Percentiles rank a stretch among this genome's conserved stretches.
phyloP scores from a whole-genome alignment of 139 green algal genomes.

The Micractinium conductrix region DNA sequence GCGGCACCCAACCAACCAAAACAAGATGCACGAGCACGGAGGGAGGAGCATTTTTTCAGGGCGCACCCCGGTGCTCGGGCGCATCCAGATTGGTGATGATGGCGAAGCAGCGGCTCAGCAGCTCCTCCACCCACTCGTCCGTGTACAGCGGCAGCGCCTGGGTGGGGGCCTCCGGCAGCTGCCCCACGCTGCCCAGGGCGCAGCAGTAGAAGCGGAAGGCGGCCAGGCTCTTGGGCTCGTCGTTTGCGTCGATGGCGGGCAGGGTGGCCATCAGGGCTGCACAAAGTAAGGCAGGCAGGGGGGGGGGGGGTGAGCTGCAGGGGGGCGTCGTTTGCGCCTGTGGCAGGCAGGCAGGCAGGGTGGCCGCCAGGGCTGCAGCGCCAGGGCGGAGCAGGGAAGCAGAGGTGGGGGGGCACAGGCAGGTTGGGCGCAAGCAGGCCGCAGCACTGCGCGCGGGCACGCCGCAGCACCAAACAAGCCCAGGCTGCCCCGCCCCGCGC shows the following conservation, averaged over 20 bases:
- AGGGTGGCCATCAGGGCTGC: constrained; percentile 84
- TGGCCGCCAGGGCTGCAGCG: not conserved
- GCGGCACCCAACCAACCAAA: too few relatives aligned
- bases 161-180: constrained; percentile 46
- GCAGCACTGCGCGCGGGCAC: not conserved
- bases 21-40: too few relatives aligned
- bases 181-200: constrained; percentile 57
- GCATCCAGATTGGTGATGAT: constrained; percentile 73
- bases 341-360: not conserved
- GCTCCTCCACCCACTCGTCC: constrained; percentile 81
- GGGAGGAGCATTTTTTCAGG: too few relatives aligned
- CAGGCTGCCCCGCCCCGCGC: too few relatives aligned
- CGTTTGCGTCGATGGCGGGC: constrained; percentile 95
- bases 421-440: not conserved
- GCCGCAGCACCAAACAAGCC: too few relatives aligned
- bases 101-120: constrained; percentile 73
- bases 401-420: not conserved
- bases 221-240: constrained; percentile 85
- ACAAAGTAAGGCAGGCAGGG: not conserved
- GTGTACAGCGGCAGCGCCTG: constrained; percentile 61
- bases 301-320: not conserved
- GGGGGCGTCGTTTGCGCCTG: too few relatives aligned
- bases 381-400: not conserved
- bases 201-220: constrained; percentile 80
- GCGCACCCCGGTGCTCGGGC: not conserved